Percentiles rank a stretch among this genome's conserved stretches.
These are phyloP conservation scores for Talaromyces trachyspermus DNA, from an alignment of 495 filamentous ascomycete genomes.

Conservation along the genomic window DNA sequence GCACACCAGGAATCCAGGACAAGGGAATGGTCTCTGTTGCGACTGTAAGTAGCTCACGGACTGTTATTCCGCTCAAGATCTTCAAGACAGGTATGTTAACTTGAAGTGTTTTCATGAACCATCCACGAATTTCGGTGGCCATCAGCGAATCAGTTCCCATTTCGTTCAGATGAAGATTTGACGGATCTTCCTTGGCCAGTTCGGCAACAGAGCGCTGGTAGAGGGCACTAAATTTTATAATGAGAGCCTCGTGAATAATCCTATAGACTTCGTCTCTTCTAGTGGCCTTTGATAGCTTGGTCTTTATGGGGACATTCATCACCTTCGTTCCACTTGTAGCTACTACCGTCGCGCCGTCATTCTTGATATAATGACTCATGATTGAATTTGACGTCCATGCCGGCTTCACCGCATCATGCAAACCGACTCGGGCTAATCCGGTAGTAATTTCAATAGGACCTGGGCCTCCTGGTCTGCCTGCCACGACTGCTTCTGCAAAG, in stretches of 20 bases:
- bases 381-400: conserved; percentile 5
- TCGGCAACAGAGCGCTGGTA: not conserved
- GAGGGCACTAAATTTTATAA: not conserved
- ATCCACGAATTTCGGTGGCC: conserved; percentile 25
- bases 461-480: conserved; percentile 24
- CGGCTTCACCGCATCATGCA: conserved; percentile 11
- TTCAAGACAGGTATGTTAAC: conserved; percentile 45
- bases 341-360: not conserved
- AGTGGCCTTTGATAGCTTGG: not conserved
- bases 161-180: conserved; percentile 10
- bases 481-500: conserved; percentile 46
- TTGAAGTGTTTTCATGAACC: conserved; percentile 30
- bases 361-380: not conserved
- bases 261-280: not conserved
- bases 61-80: conserved; percentile 34
- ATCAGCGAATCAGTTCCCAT: conserved; percentile 31
- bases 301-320: not conserved
- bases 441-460: conserved; percentile 27
- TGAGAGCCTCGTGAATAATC: not conserved
- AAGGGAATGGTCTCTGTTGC: not conserved
- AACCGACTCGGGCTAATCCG: conserved; percentile 11
- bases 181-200: not conserved
- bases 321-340: not conserved
- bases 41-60: not conserved
- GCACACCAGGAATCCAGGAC: not conserved